phyloP scores from a whole-genome alignment of 805 yeast genomes.

The Saturnispora ahearnii region DNA sequence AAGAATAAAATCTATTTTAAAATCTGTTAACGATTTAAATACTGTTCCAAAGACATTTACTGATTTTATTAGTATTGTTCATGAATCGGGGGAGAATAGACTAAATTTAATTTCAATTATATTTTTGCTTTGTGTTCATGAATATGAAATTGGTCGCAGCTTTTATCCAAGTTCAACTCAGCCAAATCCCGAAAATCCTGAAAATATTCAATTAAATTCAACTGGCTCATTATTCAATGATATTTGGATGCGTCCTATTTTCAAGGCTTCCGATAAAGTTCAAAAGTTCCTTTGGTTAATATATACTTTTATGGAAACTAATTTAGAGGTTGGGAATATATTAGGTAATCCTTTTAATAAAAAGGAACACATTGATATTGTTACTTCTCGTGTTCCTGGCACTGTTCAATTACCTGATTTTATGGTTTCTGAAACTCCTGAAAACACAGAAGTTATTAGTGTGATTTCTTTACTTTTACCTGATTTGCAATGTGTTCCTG shows the following conservation, averaged over 20 bases:
- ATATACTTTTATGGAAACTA: conserved; percentile 72
- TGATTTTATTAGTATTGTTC: conserved; percentile 31
- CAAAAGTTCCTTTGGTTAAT: conserved; percentile 73
- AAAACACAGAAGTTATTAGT: conserved; percentile 17
- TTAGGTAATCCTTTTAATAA: conserved; percentile 27
- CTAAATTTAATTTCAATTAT: conserved; percentile 66
- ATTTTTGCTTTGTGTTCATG: conserved; percentile 62
- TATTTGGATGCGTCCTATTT: conserved; percentile 53
- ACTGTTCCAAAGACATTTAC: conserved; percentile 37
- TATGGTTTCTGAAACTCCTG: conserved; percentile 8
- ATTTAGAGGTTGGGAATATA: conserved; percentile 40
- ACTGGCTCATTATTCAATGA: conserved; percentile 54
- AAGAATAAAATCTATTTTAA: conserved; percentile 77
- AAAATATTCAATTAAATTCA: background rate
- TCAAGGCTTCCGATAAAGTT: conserved; percentile 60
- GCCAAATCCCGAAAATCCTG: conserved; percentile 6
- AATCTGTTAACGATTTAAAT: conserved; percentile 73
- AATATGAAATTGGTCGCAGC: conserved; percentile 27
- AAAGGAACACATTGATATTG: background rate
- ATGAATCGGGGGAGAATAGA: conserved; percentile 11
- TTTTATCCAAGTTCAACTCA: conserved; percentile 19
- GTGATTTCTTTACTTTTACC: conserved; percentile 22
- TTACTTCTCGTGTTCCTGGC: background rate
- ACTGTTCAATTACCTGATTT: conserved; percentile 5
- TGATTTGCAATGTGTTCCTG: background rate